Conservation (phyloP, 2,329 filamentous ascomycete genomes). For the Aspergillus calidoustus region DNA sequence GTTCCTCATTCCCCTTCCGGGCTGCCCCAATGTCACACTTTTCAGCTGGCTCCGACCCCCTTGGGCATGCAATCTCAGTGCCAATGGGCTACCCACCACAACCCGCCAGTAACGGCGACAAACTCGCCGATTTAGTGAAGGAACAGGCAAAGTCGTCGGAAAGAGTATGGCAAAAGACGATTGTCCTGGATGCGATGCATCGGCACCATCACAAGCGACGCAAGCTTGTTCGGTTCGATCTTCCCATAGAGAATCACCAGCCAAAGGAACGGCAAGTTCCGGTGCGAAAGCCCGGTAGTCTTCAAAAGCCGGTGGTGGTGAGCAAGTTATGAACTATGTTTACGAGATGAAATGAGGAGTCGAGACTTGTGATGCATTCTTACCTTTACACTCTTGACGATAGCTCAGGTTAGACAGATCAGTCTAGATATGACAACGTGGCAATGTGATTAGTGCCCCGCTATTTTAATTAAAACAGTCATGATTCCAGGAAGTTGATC, state of each 20-base stretch:
- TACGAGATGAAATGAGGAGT: not conserved
- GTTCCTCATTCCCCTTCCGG: not conserved
- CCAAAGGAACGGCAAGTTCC: not conserved
- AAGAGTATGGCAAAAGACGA: not conserved
- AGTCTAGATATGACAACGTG: not conserved
- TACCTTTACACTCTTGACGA: not conserved
- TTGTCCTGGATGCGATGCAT: not conserved
- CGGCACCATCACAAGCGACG: not conserved
- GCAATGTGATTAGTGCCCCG: not conserved
- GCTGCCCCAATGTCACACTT: not conserved
- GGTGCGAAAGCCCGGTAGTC: not conserved
- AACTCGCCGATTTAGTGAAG: not conserved
- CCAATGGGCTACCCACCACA: no score
- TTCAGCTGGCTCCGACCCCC: not conserved
- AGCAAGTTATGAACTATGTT: not conserved
- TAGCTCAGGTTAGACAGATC: not conserved
- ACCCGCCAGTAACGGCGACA: not conserved
- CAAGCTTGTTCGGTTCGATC: slow-evolving; percentile 1
- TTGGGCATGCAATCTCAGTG: not conserved
- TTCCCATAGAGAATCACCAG: not conserved
- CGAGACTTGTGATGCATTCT: not conserved
- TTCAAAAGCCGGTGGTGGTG: not conserved
- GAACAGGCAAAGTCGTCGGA: not conserved
- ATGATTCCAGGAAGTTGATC: not conserved
- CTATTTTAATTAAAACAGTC: not conserved